Base-by-base conservation (phyloP, 208 protist genomes). In the Wallacemonas sp. region DNA sequence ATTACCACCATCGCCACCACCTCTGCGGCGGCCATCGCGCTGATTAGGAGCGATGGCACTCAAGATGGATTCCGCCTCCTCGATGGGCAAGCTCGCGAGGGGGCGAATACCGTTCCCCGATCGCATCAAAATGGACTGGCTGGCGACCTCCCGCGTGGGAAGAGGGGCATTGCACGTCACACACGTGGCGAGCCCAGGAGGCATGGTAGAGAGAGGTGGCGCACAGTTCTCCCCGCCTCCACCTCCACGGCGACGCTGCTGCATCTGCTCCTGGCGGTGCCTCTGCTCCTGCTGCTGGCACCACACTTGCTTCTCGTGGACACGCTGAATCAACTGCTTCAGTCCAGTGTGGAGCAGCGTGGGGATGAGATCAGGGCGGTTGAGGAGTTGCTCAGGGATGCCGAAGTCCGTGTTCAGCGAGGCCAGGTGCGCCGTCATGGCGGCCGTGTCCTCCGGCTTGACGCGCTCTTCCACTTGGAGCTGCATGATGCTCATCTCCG, bases 401-500 rank as follows among this genome's bases (percentile, higher is more conserved):
- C 86, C 86, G 82, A 93, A 93, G 74, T 93, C 80, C 38, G 68
- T 82, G 41, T 66, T 66, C n/a, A 61, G 60, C 12, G 49, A 53
- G 8, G 34, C 45, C 30, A 87, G 70, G 55, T 65, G 63, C 11
- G 66, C 66, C 21, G 56, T 70, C 26, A 89, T 75, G 30, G 22
- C 60, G 21, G 72, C 77, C 15, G 34, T 76, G 49, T 92, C 82
- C 24, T 33, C 65, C 1, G 67, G 47, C 21, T 68, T 59, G 11
- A 75, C 72, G 2, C 78, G 68, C 38, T 75, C 61, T 49, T 87
- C 74, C 15, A 92, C 74, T 31, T 82, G 70, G 19, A 85, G 53
- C 54, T 86, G 75, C 68, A 93, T 75, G 34, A 80, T 70, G 56
- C 77, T 78, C 38, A 90, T 49, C 68, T 70, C 66, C 9, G 86